Percentiles rank a stretch among this genome's conserved stretches.
These are phyloP conservation scores for Zopfochytrium polystomum DNA, from an alignment of 371 early-diverging fungal species.

Conservation along the genomic window DNA sequence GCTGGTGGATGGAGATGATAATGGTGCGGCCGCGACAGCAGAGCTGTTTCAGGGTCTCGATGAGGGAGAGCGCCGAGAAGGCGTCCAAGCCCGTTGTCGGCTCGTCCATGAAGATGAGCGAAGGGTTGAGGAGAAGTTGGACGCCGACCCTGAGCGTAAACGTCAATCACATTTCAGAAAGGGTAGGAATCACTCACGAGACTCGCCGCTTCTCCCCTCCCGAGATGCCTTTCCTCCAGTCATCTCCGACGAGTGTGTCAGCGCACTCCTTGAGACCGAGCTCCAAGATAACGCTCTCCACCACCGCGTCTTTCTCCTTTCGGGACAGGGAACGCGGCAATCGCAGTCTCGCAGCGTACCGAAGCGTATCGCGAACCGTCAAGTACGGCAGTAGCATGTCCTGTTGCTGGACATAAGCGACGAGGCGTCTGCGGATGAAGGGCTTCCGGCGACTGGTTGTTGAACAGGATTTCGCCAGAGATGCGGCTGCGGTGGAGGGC, in stretches of 20 bases:
- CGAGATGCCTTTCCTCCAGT: constrained; percentile 79
- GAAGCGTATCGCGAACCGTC: constrained; percentile 65
- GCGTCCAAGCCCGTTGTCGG: constrained; percentile 81
- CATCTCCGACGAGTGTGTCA: constrained; percentile 67
- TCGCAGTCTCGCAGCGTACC: constrained; percentile 77
- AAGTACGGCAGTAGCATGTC: too few species aligned
- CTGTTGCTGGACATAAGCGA: constrained; percentile 90
- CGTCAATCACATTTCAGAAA: too few species aligned
- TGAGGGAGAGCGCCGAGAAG: constrained; percentile 61
- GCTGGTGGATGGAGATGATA: constrained; percentile 62
- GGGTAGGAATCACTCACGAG: constrained; percentile 26
- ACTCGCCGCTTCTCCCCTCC: constrained; percentile 48
- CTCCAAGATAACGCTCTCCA: constrained; percentile 62
- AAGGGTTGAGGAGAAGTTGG: constrained; percentile 86
- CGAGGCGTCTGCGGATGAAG: neutral
- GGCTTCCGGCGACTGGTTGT: neutral
- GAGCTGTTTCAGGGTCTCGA: constrained; percentile 55
- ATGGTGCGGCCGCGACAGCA: constrained; percentile 62
- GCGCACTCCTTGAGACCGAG: constrained; percentile 65
- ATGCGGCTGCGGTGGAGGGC: neutral
- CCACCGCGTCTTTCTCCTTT: constrained; percentile 54
- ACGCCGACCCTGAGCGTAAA: constrained; percentile 40
- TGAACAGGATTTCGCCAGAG: constrained; percentile 1
- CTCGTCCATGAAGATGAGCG: constrained; percentile 90
- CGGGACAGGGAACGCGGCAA: constrained; percentile 57